A percentile compares a stretch with the other conserved stretches of the same genome.
These are phyloP conservation scores for Ceratobasidium sp. DNA, from an alignment of 1,284 basidiomycete species.

Conservation along the genomic window DNA sequence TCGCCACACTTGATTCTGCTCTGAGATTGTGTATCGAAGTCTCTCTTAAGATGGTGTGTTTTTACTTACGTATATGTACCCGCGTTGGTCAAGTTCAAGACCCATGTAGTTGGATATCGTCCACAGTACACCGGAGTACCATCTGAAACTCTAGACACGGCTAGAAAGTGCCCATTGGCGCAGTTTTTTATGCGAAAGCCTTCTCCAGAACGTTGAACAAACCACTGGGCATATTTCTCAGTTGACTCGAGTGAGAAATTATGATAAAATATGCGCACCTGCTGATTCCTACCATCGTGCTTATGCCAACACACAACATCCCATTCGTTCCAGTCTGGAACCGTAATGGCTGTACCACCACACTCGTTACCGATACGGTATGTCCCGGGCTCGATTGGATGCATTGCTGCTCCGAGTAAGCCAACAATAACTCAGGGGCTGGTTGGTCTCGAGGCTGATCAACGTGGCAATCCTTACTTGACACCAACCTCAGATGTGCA, in stretches of 20 bases:
- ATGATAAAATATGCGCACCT: not conserved
- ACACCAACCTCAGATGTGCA: too few species aligned
- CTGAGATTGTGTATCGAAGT: not conserved
- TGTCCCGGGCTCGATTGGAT: not conserved
- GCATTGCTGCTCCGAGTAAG: too few species aligned
- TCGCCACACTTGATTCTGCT: conserved; percentile 12
- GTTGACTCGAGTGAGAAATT: not conserved
- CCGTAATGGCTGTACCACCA: not conserved
- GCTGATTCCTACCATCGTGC: conserved; percentile 15
- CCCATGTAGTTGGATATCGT: conserved; percentile 2
- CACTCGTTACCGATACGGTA: not conserved
- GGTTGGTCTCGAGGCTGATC: not conserved
- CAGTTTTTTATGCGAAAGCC: conserved; percentile 27
- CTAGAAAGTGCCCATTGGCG: not conserved
- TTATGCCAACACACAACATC: conserved; percentile 12
- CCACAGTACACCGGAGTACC: not conserved
- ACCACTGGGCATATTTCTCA: conserved; percentile 6
- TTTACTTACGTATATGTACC: not conserved
- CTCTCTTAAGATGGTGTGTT: too few species aligned
- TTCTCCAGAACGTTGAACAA: conserved; percentile 4
- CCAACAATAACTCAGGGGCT: too few species aligned
- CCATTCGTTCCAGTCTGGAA: conserved; percentile 9
- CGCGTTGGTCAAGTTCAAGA: not conserved
- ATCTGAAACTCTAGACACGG: not conserved
- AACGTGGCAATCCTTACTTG: too few species aligned